These are phyloP conservation scores for Plasmodium gaboni DNA, from an alignment of 169 alveolate genomes.

Conservation along the genomic window DNA sequence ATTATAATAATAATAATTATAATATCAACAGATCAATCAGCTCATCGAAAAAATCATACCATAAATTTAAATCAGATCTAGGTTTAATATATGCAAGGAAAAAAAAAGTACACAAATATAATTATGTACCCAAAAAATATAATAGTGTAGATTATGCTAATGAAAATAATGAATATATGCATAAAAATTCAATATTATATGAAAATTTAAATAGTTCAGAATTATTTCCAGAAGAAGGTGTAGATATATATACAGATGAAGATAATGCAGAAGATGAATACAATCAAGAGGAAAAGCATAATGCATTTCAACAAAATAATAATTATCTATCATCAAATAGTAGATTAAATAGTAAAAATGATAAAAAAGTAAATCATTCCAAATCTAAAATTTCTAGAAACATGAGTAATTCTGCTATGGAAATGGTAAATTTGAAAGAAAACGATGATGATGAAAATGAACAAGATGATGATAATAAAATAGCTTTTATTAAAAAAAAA, in stretches of 20 bases:
- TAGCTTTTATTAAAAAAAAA: conserved; percentile 13
- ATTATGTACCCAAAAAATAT: conserved; percentile 25
- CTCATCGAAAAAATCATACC: conserved; percentile 8
- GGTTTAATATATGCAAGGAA: conserved; percentile 12
- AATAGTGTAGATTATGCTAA: conserved; percentile 32
- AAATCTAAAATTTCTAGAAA: too few species aligned
- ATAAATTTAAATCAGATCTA: conserved; percentile 25
- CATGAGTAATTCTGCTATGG: background rate
- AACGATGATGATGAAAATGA: conserved; percentile 3
- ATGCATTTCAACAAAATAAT: background rate
- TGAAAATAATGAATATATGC: background rate
- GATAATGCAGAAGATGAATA: too few species aligned
- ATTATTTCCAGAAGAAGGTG: background rate
- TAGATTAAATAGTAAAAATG: conserved; percentile 1
- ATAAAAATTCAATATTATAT: background rate
- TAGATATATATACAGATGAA: too few species aligned
- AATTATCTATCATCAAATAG: background rate
- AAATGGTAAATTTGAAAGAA: background rate
- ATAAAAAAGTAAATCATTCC: background rate
- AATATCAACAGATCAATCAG: background rate
- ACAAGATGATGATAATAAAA: conserved; percentile 4
- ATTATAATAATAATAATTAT: background rate
- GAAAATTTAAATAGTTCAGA: conserved; percentile 2
- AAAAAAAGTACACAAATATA: conserved; percentile 10
- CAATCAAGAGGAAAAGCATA: conserved; percentile 1